phyloP scores from a whole-genome alignment of 2,329 filamentous ascomycete species.

The Metarhizium sp. region DNA sequence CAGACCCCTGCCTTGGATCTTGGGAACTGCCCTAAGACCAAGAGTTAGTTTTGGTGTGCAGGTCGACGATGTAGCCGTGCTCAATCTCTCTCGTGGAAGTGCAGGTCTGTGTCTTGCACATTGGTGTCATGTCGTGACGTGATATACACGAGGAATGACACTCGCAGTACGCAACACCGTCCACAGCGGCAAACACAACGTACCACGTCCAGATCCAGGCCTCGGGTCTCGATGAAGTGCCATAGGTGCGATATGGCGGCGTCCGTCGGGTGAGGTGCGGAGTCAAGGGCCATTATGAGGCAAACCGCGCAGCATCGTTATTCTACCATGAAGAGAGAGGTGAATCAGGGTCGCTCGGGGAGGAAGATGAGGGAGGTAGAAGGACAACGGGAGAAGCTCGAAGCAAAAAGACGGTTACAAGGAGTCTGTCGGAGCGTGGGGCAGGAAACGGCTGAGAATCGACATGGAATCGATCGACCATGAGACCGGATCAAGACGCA shows the following conservation, averaged over 20 bases:
- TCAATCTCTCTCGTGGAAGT: background rate
- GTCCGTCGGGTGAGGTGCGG: background rate
- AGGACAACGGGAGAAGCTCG: background rate
- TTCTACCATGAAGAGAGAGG: background rate
- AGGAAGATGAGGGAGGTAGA: background rate
- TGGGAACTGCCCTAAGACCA: constrained; percentile 1
- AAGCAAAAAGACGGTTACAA: background rate
- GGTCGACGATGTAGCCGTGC: background rate
- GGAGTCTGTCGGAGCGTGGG: background rate
- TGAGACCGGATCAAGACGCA: too few relatives aligned
- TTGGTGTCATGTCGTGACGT: background rate
- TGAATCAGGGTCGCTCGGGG: background rate
- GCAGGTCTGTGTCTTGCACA: background rate
- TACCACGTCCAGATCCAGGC: constrained; percentile 4
- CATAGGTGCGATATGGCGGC: background rate
- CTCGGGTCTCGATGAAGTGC: constrained; percentile 3
- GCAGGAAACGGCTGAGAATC: background rate
- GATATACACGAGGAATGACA: background rate
- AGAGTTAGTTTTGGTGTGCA: background rate
- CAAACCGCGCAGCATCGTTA: constrained; percentile 1
- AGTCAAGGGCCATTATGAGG: constrained; percentile 5
- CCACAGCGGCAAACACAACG: background rate
- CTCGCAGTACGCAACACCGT: background rate
- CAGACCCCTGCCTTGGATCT: constrained; percentile 26
- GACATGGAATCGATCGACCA: too few relatives aligned